phyloP scores from a whole-genome alignment of 2,329 filamentous ascomycete species.

The Sarocladium brachiariae region DNA sequence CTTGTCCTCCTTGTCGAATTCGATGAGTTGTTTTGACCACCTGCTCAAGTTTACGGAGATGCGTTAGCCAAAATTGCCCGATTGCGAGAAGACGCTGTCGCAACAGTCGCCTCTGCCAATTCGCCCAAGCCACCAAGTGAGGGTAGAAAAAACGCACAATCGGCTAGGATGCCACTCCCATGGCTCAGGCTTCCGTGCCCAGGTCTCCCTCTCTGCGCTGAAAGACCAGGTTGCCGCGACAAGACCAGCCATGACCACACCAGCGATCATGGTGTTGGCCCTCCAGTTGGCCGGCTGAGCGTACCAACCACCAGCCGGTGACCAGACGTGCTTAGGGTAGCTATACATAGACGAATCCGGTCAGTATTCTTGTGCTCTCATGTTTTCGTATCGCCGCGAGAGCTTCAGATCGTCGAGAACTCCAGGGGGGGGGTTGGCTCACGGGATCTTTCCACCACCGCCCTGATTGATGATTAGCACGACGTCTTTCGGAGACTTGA shows the following conservation, averaged over 20 bases:
- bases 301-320: slow-evolving; percentile 97
- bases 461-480: slow-evolving; percentile 40
- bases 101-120: neutral
- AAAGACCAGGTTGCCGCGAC: slow-evolving; percentile 61
- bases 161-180: slow-evolving; percentile 77
- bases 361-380: neutral
- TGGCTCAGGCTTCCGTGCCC: slow-evolving; percentile 68
- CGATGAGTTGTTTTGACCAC: slow-evolving; percentile 39
- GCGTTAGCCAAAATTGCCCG: neutral
- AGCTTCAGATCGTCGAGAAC: slow-evolving; percentile 11
- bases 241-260: slow-evolving; percentile 60
- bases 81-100: no score
- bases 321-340: slow-evolving; percentile 99
- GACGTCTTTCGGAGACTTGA: slow-evolving; percentile 20
- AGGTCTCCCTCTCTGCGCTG: slow-evolving; percentile 66
- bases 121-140: neutral
- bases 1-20: slow-evolving; percentile 39
- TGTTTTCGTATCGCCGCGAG: no score
- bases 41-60: slow-evolving; percentile 19
- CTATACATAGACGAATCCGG: slow-evolving; percentile 34
- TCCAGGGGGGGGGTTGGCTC: slow-evolving; percentile 24
- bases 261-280: slow-evolving; percentile 75
- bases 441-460: slow-evolving; percentile 64
- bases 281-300: slow-evolving; percentile 92
- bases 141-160: slow-evolving; percentile 51